Percentiles rank a stretch among this genome's conserved stretches.
phyloP scores from a whole-genome alignment of 2,329 filamentous ascomycete genomes.

The Boeremia exigua region DNA sequence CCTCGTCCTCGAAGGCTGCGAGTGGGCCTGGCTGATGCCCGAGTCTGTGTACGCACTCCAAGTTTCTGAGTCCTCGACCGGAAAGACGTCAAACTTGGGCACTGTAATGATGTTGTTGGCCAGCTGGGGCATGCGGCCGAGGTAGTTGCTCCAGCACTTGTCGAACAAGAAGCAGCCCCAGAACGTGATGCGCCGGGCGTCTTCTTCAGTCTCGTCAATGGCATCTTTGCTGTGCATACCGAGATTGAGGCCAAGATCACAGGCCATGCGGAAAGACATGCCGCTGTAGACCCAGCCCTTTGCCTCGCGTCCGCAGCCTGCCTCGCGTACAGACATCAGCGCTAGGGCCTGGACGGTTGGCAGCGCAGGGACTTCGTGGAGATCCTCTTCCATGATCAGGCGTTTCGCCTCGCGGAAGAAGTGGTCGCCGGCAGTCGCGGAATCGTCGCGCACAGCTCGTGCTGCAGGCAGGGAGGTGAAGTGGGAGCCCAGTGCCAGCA shows the following conservation, averaged over 20 bases:
- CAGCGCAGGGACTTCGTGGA: slow-evolving; percentile 86
- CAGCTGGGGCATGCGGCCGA: slow-evolving; percentile 88
- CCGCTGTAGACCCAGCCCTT: slow-evolving; percentile 99
- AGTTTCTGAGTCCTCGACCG: slow-evolving; percentile 79
- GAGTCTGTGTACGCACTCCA: slow-evolving; percentile 91
- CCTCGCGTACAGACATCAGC: slow-evolving; percentile 95
- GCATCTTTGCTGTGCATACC: slow-evolving; percentile 63
- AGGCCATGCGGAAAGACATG: slow-evolving; percentile 98
- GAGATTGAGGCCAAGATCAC: slow-evolving; percentile 89
- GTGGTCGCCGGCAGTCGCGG: slow-evolving; percentile 88
- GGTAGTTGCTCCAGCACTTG: slow-evolving; percentile 98
- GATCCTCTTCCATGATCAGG: slow-evolving; percentile 86
- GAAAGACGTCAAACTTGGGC: slow-evolving; percentile 89
- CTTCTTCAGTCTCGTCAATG: slow-evolving; percentile 81
- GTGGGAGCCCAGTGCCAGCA: slow-evolving; percentile 90
- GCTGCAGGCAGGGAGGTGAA: slow-evolving; percentile 81
- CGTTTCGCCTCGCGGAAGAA: slow-evolving; percentile 95
- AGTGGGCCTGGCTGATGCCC: slow-evolving; percentile 73
- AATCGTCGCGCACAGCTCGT: slow-evolving; percentile 73
- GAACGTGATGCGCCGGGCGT: slow-evolving; percentile 89
- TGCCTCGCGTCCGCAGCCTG: slow-evolving; percentile 89
- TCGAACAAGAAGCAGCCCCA: slow-evolving; percentile 99
- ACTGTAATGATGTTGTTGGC: slow-evolving; percentile 80
- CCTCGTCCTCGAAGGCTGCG: slow-evolving; percentile 82
- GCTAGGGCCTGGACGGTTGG: slow-evolving; percentile 93